Evolutionary conservation across 768 basidiomycete genomes (phyloP).

Genomic region (Hydnomerulius pinastri): DNA sequence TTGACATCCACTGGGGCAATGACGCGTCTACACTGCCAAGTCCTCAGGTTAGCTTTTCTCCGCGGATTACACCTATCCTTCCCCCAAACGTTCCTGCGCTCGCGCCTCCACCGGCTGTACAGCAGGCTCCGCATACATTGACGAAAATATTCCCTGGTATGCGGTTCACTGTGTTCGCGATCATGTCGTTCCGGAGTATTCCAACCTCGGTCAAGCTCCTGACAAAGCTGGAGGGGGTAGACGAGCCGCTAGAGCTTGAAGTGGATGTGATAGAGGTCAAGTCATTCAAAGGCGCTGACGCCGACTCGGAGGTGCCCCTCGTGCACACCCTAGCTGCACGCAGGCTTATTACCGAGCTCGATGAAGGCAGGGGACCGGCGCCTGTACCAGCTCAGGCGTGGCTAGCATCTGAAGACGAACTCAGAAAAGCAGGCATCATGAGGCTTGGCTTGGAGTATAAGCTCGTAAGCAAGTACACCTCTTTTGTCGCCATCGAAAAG

Average conservation of each 20-base stretch:
- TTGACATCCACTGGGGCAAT: conserved; percentile 52
- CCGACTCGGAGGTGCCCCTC: conserved; percentile 27
- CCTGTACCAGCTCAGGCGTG: conserved; percentile 29
- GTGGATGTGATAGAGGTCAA: conserved; percentile 28
- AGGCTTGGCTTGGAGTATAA: conserved; percentile 53
- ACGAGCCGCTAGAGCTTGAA: conserved; percentile 12
- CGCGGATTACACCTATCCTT: conserved; percentile 18
- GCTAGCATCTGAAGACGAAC: conserved; percentile 31
- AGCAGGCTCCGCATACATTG: conserved; percentile 35
- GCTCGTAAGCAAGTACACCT: conserved; percentile 53
- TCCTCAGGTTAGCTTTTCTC: background rate
- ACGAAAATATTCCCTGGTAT: conserved; percentile 34
- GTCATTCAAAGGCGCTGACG: conserved; percentile 21
- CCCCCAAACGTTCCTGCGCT: conserved; percentile 22
- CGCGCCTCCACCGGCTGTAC: conserved; percentile 35
- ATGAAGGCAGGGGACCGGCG: conserved; percentile 37
- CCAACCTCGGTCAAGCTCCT: conserved; percentile 31
- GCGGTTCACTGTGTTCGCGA: conserved; percentile 37
- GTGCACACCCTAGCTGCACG: conserved; percentile 59
- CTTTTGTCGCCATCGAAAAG: conserved; percentile 55
- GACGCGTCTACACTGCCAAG: background rate
- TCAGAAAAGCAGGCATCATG: conserved; percentile 47
- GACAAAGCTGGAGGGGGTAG: conserved; percentile 28
- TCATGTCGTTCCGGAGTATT: conserved; percentile 21
- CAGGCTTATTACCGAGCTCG: conserved; percentile 53